A percentile compares a stretch with the other conserved stretches of the same genome.
Conservation (phyloP, 345 rosid genomes). For the Populus alba region DNA sequence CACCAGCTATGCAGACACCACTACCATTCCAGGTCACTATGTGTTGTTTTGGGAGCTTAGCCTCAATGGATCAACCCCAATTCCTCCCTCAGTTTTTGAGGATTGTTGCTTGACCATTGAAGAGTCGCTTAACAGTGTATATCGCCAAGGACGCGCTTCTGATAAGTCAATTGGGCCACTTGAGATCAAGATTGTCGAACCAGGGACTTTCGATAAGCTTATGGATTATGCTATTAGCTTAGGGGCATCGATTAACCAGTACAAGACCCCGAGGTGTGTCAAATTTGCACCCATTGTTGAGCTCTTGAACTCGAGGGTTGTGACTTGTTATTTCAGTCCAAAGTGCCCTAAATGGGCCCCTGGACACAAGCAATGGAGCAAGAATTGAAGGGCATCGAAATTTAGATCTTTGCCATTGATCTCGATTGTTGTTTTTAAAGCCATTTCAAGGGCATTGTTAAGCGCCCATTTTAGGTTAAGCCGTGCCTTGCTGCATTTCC, state of each 20-base stretch:
- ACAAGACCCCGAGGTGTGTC: constrained; percentile 96
- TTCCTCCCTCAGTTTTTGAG: constrained; percentile 86
- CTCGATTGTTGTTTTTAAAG: constrained; percentile 21
- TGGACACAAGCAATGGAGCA: constrained; percentile 81
- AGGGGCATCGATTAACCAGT: constrained; percentile 94
- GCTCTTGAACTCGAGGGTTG: constrained; percentile 76
- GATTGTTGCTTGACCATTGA: constrained; percentile 90
- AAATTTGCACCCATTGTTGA: constrained; percentile 88
- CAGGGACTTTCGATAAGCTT: constrained; percentile 91
- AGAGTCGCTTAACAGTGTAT: constrained; percentile 91
- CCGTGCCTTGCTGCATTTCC: constrained; percentile 19
- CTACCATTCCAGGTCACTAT: constrained; percentile 78
- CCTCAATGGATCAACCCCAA: constrained; percentile 60
- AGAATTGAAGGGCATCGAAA: constrained; percentile 15
- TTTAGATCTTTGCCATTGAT: constrained; percentile 10
- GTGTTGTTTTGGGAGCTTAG: constrained; percentile 85
- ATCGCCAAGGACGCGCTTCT: constrained; percentile 81
- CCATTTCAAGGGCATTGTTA: constrained; percentile 37
- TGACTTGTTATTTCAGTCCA: constrained; percentile 64
- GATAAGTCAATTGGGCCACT: constrained; percentile 92
- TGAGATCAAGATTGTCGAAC: constrained; percentile 83
- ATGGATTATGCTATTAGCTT: constrained; percentile 94
- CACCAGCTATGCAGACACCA: constrained; percentile 84
- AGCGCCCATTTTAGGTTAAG: constrained; percentile 35
- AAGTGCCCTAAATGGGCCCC: constrained; percentile 95